Evolutionary conservation across 805 yeast genomes (phyloP), one percentile per base, ranked within the genome.

Genomic region (Zygotorulaspora chibaensis): DNA sequence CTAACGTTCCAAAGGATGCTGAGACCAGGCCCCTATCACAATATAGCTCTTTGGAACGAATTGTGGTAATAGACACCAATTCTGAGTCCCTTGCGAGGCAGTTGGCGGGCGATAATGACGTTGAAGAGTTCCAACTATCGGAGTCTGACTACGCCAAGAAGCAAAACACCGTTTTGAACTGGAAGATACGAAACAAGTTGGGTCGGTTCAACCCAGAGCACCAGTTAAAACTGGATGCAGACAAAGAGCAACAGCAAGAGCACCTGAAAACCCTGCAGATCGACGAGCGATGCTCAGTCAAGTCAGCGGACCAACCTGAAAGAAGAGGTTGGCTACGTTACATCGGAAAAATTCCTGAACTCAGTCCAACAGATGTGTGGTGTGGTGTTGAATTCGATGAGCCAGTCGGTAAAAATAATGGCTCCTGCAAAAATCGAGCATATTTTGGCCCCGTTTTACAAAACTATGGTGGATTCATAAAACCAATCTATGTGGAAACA

Each of bases 371-470:
- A 2, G 75, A 70, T 15, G 53, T 66, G 1, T 91, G 97, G 96
- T 75, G 86, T 26, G 98, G 97, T 0, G 76, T 91, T 3, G 86
- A 83, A 55, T 81, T 89, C 44, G 93, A 86, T 55, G 88, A 85
- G 54, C 91, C 97, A 0, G 75, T 77, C 7, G 98, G 98, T 4
- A 87, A 84, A 62, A 87, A 90, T 58, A 79, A 87, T 58, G 98
- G 98, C 0, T 66, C 79, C 16, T 68, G 88, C 33, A 77, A 80
- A 29, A 89, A 87, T 0, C 61, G 54, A 1, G 57, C 72, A 29
- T 75, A 85, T 52, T 90, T 91, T 59, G 67, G 71, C 3, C 79
- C 88, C 27, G 68, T 70, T 5, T 57, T 58, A 5, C 57, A 57
- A 0, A 74, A 75, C 16, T 81, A 86, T 57, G 97, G 97, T 4